Percentiles rank a stretch among this genome's conserved stretches.
Conservation (phyloP, 1,284 basidiomycete genomes). For the Pyrrhoderma noxium region DNA sequence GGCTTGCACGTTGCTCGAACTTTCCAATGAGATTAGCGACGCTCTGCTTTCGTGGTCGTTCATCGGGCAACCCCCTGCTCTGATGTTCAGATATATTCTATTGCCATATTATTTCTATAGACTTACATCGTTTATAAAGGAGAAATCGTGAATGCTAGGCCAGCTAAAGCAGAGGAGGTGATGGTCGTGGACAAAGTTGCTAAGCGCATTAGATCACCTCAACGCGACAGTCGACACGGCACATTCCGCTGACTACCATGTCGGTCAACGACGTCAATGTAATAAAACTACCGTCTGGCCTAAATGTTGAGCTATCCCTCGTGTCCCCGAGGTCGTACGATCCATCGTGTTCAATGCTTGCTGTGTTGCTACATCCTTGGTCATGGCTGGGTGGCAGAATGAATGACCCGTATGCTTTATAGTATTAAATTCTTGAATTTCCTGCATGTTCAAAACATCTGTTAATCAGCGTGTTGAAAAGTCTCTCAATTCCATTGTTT, state of each 20-base stretch:
- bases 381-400: conserved; percentile 69
- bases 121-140: neutral
- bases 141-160: neutral
- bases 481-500: conserved; percentile 32
- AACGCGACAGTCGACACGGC: neutral
- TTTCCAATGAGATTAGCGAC: conserved; percentile 80
- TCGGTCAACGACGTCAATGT: neutral
- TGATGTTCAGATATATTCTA: neutral
- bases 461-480: conserved; percentile 31
- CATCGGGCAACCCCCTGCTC: conserved; percentile 71
- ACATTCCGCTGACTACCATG: neutral
- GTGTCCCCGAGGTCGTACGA: neutral
- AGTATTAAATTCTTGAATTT: neutral
- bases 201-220: neutral
- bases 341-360: conserved; percentile 30
- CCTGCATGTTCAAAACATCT: neutral
- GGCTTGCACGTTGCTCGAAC: conserved; percentile 65
- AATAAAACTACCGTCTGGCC: conserved; percentile 11
- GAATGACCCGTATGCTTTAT: conserved; percentile 57
- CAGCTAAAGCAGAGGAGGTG: conserved; percentile 1
- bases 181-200: conserved; percentile 5
- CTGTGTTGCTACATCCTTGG: conserved; percentile 71
- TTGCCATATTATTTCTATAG: neutral
- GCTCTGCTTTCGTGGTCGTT: conserved; percentile 62
- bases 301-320: conserved; percentile 5